Evolutionary conservation across 768 basidiomycete genomes (phyloP).

Genomic region (Pleurotus sapidus): DNA sequence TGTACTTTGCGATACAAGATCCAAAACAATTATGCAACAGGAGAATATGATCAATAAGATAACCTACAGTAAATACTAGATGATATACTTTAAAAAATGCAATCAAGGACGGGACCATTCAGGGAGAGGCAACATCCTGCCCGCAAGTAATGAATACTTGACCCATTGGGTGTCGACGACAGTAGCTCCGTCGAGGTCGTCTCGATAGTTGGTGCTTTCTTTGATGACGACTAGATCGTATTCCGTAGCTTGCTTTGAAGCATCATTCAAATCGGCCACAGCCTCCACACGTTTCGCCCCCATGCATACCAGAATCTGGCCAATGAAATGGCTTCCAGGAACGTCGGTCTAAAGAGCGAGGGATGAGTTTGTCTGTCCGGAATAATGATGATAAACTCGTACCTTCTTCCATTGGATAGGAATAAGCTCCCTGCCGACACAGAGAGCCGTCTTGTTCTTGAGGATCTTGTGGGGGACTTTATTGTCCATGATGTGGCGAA

Average conservation of each 20-base stretch:
- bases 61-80: background rate
- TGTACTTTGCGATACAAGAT: background rate
- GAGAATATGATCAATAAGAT: background rate
- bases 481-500: slow-evolving; percentile 58
- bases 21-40: background rate
- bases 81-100: background rate
- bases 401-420: slow-evolving; percentile 24
- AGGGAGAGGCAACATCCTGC: slow-evolving; percentile 42
- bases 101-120: slow-evolving; percentile 15
- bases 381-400: slow-evolving; percentile 26
- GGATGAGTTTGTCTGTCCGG: slow-evolving; percentile 31
- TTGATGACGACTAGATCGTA: slow-evolving; percentile 69
- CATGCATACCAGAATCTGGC: slow-evolving; percentile 73
- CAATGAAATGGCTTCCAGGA: slow-evolving; percentile 11
- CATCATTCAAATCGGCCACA: slow-evolving; percentile 43
- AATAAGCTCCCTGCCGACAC: slow-evolving; percentile 55
- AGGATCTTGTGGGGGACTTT: slow-evolving; percentile 58
- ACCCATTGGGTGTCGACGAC: slow-evolving; percentile 67
- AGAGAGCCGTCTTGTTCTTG: slow-evolving; percentile 51
- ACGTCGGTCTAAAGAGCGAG: slow-evolving; percentile 4
- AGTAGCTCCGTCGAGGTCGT: slow-evolving; percentile 26
- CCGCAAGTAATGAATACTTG: slow-evolving; percentile 73
- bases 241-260: slow-evolving; percentile 27
- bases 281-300: slow-evolving; percentile 73
- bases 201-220: slow-evolving; percentile 33